Evolutionary conservation across 805 yeast genomes (phyloP), one percentile per base, ranked within the genome.

Genomic region (Candida ovalis): DNA sequence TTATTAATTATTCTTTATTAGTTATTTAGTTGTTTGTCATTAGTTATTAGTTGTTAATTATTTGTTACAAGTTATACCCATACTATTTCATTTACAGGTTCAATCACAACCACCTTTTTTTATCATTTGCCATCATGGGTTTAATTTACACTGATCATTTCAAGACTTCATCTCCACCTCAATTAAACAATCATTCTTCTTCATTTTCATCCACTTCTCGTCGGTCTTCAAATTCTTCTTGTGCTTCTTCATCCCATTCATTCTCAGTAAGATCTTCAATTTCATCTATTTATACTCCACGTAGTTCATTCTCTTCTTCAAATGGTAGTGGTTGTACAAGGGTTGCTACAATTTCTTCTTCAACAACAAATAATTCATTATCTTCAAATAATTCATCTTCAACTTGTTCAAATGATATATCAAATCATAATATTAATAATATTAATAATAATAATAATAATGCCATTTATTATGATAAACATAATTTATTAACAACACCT

Each of bases 161-260:
- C 21, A 39, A 39, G 23, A 39, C 41, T 25, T 15, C 39, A 21
- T 22, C 37, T 21, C 22, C 48, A 3, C 24, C 23, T 8, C 28
- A 44, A 17, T 12, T 45, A 12, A 42, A 45, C n/a, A n/a, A n/a
- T n/a, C n/a, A n/a, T 24, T 39, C 48, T 28, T 42, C 53, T 23
- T 39, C 40, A 71, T 40, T 4, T 73, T 66, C 30, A 75, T 55
- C 72, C 75, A 1, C 73, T 76, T 35, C 49, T 2, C 43, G 43
- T 33, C 43, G 50, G 10, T 45, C 47, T 12, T 39, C 52, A 5
- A 17, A 48, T 19, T 44, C 49, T 17, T 40, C 54, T 10, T n/a
- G n/a, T n/a, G 33, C 35, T n/a, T 32, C 43, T 9, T 47, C 52
- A 17, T 22, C 27, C 15, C 37, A 42, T 9, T 24, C 48, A 19